Evolutionary conservation across 805 yeast species (phyloP), one percentile per base, ranked within the genome.

Genomic region (Ogataea thermomethanolica): DNA sequence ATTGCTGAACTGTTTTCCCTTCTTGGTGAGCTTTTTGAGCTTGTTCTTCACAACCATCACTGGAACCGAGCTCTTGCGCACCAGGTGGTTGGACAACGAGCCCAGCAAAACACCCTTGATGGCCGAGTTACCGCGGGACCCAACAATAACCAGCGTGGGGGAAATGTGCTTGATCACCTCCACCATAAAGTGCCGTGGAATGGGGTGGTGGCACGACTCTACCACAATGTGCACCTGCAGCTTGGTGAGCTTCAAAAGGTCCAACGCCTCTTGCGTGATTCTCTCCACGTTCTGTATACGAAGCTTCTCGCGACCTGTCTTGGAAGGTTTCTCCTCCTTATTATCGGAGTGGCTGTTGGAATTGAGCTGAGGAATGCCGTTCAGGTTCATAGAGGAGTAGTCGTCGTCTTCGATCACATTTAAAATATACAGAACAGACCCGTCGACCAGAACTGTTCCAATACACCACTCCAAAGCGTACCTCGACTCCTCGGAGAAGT

Each of bases 401-500:
- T 60, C 64, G 28, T 66, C 66, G 43, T 66, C 70, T 50, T 75
- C 81, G 41, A 73, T 69, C 9, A 76, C 81, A 49, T 76, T 75
- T 20, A 87, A 78, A 14, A 87, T 76, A 57, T 84, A 86, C 39
- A 89, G 62, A 0, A 89, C 87, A 39, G 88, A 84, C 0, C 93
- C 93, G 54, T 86, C 89, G 15, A 81, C 83, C 33, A 89, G 69
- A 0, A 88, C 82, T 0, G 95, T 77, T 2, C 97, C 97, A 50
- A 90, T 70, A 30, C 89, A 77, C 84, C 96, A 89, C 54, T 87
- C 93, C 15, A 90, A 68, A 0, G 96, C 93, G 60, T 84, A 84
- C 27, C 73, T 70, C 2, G 95, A 81, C 57, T 88, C 96, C 0
- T 87, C 84, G 3, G 91, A 79, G 47, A 84, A 73, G 58, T 90